Percentiles rank a stretch among this genome's conserved stretches.
phyloP scores from a whole-genome alignment of 352 stramenopile genomes.

The Globisporangium polare region DNA sequence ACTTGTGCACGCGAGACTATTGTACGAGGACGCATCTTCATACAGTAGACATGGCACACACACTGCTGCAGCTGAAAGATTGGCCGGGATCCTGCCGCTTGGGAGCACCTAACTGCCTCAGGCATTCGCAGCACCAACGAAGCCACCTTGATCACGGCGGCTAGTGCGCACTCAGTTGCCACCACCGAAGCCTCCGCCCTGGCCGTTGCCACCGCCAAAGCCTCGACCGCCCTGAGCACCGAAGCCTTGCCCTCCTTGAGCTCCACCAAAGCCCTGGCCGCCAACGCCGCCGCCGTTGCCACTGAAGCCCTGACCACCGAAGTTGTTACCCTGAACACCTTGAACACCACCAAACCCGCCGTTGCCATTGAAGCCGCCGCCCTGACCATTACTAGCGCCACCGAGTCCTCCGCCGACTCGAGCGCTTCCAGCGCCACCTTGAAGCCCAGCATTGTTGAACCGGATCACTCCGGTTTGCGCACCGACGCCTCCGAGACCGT shows the following conservation, averaged over 20 bases:
- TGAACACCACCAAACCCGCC: neutral
- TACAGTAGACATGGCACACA: neutral
- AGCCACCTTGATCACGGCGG: neutral
- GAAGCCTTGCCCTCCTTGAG: neutral
- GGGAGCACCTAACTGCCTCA: no score
- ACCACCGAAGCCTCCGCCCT: neutral
- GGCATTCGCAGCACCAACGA: neutral
- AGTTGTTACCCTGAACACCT: neutral
- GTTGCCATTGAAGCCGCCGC: neutral
- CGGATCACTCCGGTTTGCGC: neutral
- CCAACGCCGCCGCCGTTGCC: neutral
- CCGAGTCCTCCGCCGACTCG: neutral
- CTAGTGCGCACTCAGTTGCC: neutral
- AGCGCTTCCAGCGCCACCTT: neutral
- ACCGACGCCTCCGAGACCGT: neutral
- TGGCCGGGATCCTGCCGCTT: neutral
- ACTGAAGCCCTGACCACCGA: no score
- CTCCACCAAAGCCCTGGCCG: no score
- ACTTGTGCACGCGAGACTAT: neutral
- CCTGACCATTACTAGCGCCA: neutral
- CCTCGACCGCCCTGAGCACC: neutral
- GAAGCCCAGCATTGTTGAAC: neutral
- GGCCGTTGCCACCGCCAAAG: neutral
- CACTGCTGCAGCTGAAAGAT: neutral
- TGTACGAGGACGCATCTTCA: neutral